Percentiles rank a stretch among this genome's conserved stretches.
phyloP scores from a whole-genome alignment of 2,329 filamentous ascomycete genomes.

The Byssothecium circinans region DNA sequence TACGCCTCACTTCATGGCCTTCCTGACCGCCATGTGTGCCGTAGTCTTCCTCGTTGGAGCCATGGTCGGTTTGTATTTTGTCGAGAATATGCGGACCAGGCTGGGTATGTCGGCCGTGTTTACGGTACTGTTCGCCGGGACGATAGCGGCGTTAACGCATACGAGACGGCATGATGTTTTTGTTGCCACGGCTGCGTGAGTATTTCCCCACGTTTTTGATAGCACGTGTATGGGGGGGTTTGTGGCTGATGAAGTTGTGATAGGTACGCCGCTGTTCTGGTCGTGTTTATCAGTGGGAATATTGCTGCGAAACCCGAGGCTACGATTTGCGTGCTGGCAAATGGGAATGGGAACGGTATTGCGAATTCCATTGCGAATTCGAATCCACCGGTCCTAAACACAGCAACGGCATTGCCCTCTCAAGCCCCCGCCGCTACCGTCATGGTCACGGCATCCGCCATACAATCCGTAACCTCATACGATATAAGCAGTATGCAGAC shows the following conservation, averaged over 20 bases:
- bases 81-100: constrained; percentile 2
- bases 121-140: constrained; percentile 9
- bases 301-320: constrained; percentile 9
- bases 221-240: background rate
- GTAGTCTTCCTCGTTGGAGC: constrained; percentile 12
- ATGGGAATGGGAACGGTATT: background rate
- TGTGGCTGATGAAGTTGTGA: background rate
- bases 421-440: background rate
- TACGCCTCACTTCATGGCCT: background rate
- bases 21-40: constrained; percentile 8
- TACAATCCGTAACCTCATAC: background rate
- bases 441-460: background rate
- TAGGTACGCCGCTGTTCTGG: constrained; percentile 18
- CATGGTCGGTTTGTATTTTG: constrained; percentile 13
- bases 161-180: constrained; percentile 12
- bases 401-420: background rate
- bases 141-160: constrained; percentile 10
- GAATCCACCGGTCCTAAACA: background rate
- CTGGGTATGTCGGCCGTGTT: constrained; percentile 14
- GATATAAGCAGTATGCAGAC: constrained; percentile 1
- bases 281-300: constrained; percentile 18
- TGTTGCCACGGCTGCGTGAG: constrained; percentile 17
- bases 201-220: background rate
- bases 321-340: constrained; percentile 1
- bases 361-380: background rate